These are phyloP conservation scores for Eutreptiella sp. DNA, from an alignment of 208 protist species.

Conservation along the genomic window DNA sequence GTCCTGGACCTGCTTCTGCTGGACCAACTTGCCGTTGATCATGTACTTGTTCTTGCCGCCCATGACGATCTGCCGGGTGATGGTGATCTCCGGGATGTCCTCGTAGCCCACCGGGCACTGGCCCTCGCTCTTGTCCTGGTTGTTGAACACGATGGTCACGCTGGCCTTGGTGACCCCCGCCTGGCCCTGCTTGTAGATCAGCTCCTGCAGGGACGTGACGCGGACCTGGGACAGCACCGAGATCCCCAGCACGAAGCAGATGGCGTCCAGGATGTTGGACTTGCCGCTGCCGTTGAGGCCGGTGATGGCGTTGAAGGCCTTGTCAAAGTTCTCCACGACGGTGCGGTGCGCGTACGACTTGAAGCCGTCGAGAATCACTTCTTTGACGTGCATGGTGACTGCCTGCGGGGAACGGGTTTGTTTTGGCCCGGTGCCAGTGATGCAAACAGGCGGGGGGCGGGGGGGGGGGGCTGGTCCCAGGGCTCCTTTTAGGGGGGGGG, in stretches of 20 bases:
- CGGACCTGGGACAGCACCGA: slow-evolving; percentile 95
- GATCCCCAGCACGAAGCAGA: slow-evolving; percentile 99
- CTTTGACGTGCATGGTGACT: slow-evolving; percentile 98
- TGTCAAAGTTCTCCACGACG: slow-evolving; percentile 91
- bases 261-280: slow-evolving; percentile 99
- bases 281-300: slow-evolving; percentile 99
- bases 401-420: too few species aligned
- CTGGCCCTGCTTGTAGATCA: slow-evolving; percentile 99
- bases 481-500: too few species aligned
- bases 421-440: too few species aligned
- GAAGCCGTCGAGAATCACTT: slow-evolving; percentile 99
- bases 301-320: slow-evolving; percentile 99
- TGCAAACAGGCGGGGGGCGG: too few species aligned
- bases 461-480: too few species aligned
- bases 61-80: slow-evolving; percentile 93
- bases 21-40: slow-evolving; percentile 95
- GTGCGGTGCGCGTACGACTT: slow-evolving; percentile 98
- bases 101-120: slow-evolving; percentile 94
- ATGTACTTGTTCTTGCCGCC: slow-evolving; percentile 97
- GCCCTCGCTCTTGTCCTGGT: slow-evolving; percentile 86
- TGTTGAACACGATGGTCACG: slow-evolving; percentile 99
- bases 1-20: slow-evolving; percentile 93
- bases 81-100: slow-evolving; percentile 89
- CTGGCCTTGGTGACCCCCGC: slow-evolving; percentile 97
- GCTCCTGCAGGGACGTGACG: slow-evolving; percentile 89